Evolutionary conservation across 805 yeast species (phyloP), one percentile per base, ranked within the genome.

Genomic region (Candida nitratophila): DNA sequence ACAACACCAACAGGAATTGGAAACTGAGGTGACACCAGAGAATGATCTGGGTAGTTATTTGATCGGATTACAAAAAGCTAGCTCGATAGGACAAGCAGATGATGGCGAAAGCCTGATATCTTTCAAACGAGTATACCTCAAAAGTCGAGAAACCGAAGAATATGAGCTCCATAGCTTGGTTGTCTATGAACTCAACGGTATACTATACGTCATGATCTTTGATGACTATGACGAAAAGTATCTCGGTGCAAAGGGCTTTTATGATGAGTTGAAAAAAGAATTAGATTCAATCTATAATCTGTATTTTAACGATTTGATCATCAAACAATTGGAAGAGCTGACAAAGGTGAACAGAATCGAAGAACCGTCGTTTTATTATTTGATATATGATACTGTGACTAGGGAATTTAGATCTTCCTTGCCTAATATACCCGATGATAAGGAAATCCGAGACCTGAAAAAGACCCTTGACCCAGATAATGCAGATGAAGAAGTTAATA

Each of bases 141-240:
- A 44, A 27, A 26, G 30, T 7, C 40, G 34, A 11, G 27, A 19
- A 1, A 30, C 32, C 9, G 44, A 27, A 12, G 17, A 29, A 8
- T 39, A 29, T n/a, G n/a, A 29, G 16, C 20, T 5, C 8, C 47
- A 43, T 17, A 52, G 53, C 15, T 32, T 56, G 14, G 47, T 62
- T 8, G 43, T 62, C 1, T 63, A 63, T 39, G 66, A 63, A 46
- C 47, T 54, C 8, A 56, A 57, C 42, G 65, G 66, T 10, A 52
- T 59, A 11, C 31, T 62, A 32, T 60, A 61, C 37, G 42, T 49
- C 0, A 30, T 61, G 22, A 21, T 63, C 3, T 55, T 44, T 42
- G 38, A 53, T 10, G 21, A 47, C 1, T 43, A 10, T 2, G 21
- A 40, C 4, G 37, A 20, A 14, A 2, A 27, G 19, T 2, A 32